Evolutionary conservation across 768 basidiomycete genomes (phyloP).

Genomic region (Amanita rimosa): DNA sequence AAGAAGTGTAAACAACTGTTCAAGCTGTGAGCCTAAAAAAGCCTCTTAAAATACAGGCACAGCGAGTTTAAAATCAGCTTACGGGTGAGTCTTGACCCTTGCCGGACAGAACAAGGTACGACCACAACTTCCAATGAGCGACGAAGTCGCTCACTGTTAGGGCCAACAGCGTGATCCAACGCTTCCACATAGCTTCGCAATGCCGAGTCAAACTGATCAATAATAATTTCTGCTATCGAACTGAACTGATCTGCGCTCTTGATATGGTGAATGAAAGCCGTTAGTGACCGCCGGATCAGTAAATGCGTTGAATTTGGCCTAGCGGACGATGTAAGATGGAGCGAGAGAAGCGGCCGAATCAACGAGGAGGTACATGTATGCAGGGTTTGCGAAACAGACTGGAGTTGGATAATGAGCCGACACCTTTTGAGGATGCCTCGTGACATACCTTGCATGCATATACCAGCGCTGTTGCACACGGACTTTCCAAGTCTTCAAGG

Average conservation of each 20-base stretch:
- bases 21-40: not conserved
- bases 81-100: conserved; percentile 62
- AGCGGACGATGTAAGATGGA: conserved; percentile 32
- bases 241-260: conserved; percentile 57
- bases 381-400: conserved; percentile 78
- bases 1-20: conserved; percentile 1
- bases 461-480: conserved; percentile 63
- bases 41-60: not conserved
- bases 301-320: conserved; percentile 32
- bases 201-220: conserved; percentile 23
- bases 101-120: conserved; percentile 50
- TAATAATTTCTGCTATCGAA: conserved; percentile 40
- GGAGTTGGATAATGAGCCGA: conserved; percentile 6
- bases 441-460: conserved; percentile 63
- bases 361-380: conserved; percentile 67
- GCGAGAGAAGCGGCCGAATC: conserved; percentile 43
- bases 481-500: conserved; percentile 42
- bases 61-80: conserved; percentile 13
- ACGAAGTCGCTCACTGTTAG: conserved; percentile 28
- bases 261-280: conserved; percentile 77
- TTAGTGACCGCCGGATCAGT: conserved; percentile 61
- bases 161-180: conserved; percentile 3
- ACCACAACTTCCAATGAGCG: conserved; percentile 46
- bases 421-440: not conserved
- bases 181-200: conserved; percentile 12